Base-by-base conservation (phyloP, 768 basidiomycete genomes). In the Mycena rebaudengoi region DNA sequence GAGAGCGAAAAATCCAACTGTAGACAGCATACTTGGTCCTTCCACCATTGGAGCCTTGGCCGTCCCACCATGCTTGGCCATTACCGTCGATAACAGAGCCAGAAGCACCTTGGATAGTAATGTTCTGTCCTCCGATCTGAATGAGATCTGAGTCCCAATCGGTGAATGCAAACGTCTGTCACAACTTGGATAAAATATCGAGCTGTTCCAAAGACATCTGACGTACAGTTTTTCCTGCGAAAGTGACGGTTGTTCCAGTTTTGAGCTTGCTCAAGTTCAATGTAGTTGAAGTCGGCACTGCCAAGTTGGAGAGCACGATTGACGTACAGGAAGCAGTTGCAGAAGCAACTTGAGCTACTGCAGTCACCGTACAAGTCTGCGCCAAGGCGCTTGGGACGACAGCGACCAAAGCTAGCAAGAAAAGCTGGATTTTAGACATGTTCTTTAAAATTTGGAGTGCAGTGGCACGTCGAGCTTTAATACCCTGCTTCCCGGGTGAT, bases 131-230 rank as follows among this genome's bases (percentile, higher is more conserved):
- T 20, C 60, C 60, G 43, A 61, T 61, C 6, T 61, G 13, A 45
- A 61, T 61, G 51, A 61, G 60, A 53, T 61, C 60, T 20, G 49
- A 43, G 45, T 62, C 61, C 61, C 61, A 62, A 20, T 62, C 61
- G 61, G 61, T 62, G 53, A 37, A 62, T 30, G 61, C 61, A 40
- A 62, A 62, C 33, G 61, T 62, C 61, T 62, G 45, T 49, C n/a
- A 40, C 20, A 32, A 49, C 33, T 35, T 51, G 13, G 41, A 30
- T 32, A 30, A 53, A 33, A 21, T 18, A 20, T 32, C 21, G 33
- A 49, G 45, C 23, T 26, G 20, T 30, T 40, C 33, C 25, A 30
- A 46, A 48, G 30, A 20, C 37, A 55, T 29, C 5, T 13, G 29
- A 62, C 46, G 53, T 40, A 62, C 61, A n/a, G 61, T 62, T 20